These are phyloP conservation scores for Lactarius indigo DNA, from an alignment of 768 basidiomycete genomes.

Conservation along the genomic window DNA sequence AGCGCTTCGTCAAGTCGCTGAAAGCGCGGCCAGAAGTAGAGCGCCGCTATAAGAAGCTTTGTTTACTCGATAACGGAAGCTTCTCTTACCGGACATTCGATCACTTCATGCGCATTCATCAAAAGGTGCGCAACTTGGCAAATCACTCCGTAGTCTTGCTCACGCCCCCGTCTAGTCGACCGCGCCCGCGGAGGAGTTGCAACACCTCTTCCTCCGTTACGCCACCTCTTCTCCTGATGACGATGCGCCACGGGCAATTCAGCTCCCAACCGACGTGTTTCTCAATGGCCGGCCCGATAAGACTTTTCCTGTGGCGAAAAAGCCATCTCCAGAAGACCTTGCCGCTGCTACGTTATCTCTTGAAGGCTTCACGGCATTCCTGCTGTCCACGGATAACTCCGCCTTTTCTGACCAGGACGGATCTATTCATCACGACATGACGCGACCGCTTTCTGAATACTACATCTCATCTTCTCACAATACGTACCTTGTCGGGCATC, in stretches of 20 bases:
- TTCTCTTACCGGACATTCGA: conserved; percentile 43
- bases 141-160: conserved; percentile 29
- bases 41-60: conserved; percentile 49
- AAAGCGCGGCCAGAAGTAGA: conserved; percentile 85
- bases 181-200: conserved; percentile 31
- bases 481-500: conserved; percentile 84
- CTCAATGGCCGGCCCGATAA: conserved; percentile 13
- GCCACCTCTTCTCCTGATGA: conserved; percentile 26
- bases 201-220: conserved; percentile 40
- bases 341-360: conserved; percentile 38
- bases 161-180: conserved; percentile 30
- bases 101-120: conserved; percentile 48
- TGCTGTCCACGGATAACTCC: conserved; percentile 76
- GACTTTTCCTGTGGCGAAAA: conserved; percentile 7
- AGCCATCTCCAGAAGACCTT: conserved; percentile 11
- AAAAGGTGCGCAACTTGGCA: conserved; percentile 46
- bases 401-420: conserved; percentile 51
- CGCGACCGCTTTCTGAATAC: conserved; percentile 81
- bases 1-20: conserved; percentile 74
- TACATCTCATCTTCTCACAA: conserved; percentile 90
- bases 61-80: conserved; percentile 32
- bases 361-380: conserved; percentile 72
- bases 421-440: conserved; percentile 79
- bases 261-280: conserved; percentile 31
- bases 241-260: conserved; percentile 20